These are phyloP conservation scores for Passalora sequoiae DNA, from an alignment of 2,329 filamentous ascomycete genomes.

Conservation along the genomic window DNA sequence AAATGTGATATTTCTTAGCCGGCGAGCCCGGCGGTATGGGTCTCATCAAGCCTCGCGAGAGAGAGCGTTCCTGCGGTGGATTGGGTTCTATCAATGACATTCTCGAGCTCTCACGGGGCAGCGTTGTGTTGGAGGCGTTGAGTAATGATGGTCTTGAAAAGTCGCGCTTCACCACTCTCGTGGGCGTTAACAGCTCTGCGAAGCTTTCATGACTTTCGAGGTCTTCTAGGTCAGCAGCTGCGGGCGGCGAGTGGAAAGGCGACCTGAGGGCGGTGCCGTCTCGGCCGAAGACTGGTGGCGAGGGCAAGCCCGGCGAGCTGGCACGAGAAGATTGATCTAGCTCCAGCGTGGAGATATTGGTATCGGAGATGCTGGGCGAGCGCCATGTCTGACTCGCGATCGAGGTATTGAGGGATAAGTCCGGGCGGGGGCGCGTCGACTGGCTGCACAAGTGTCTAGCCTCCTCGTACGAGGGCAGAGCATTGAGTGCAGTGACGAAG, in stretches of 20 bases:
- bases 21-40: constrained; percentile 29
- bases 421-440: neutral
- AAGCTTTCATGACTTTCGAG: constrained; percentile 30
- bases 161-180: constrained; percentile 11
- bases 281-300: constrained; percentile 6
- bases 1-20: constrained; percentile 23
- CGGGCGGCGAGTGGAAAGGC: constrained; percentile 12
- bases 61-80: constrained; percentile 7
- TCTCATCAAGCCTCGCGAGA: constrained; percentile 21
- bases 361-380: constrained; percentile 2
- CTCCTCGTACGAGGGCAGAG: constrained; percentile 22
- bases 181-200: constrained; percentile 27
- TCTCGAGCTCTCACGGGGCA: neutral
- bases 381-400: neutral
- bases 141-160: constrained; percentile 6
- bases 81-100: constrained; percentile 1
- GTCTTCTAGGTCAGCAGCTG: constrained; percentile 18
- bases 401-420: neutral
- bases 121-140: neutral
- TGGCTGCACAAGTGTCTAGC: constrained; percentile 12
- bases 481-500: constrained; percentile 31
- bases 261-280: constrained; percentile 7
- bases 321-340: neutral
- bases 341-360: neutral
- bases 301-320: constrained; percentile 1